Conservation (phyloP, 169 alveolate species). For the Plasmodium yoelii region DNA sequence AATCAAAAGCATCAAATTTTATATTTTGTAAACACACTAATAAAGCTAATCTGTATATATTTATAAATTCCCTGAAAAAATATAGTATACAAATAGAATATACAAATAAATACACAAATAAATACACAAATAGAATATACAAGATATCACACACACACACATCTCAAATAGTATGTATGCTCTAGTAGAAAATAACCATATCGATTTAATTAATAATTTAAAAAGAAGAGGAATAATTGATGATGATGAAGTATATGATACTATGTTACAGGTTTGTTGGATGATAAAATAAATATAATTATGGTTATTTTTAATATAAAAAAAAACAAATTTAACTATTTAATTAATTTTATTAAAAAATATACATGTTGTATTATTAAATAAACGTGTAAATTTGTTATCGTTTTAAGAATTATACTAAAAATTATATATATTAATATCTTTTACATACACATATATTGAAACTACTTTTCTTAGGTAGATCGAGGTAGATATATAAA, state of each 20-base stretch:
- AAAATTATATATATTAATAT: no score
- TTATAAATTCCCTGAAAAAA: slow-evolving; percentile 1
- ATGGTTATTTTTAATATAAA: no score
- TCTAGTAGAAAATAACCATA: slow-evolving; percentile 40
- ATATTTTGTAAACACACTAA: slow-evolving; percentile 23
- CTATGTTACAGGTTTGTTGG: slow-evolving; percentile 69
- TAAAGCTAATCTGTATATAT: slow-evolving; percentile 1
- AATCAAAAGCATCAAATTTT: slow-evolving; percentile 15
- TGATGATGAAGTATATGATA: slow-evolving; percentile 74
- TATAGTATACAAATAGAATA: neutral
- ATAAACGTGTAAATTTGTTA: neutral
- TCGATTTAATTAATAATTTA: slow-evolving; percentile 52
- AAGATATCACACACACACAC: slow-evolving; percentile 2
- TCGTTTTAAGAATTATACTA: no score
- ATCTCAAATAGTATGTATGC: slow-evolving; percentile 27
- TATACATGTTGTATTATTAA: neutral
- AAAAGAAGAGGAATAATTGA: slow-evolving; percentile 71
- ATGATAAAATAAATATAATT: neutral
- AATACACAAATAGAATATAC: neutral
- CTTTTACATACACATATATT: neutral
- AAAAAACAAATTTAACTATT: neutral
- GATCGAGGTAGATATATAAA: slow-evolving; percentile 71
- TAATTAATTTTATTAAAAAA: neutral
- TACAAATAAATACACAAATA: no score
- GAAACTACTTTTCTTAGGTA: slow-evolving; percentile 23